Evolutionary conservation across 805 yeast genomes (phyloP).

Genomic region (Lipomyces yamanashiensis): DNA sequence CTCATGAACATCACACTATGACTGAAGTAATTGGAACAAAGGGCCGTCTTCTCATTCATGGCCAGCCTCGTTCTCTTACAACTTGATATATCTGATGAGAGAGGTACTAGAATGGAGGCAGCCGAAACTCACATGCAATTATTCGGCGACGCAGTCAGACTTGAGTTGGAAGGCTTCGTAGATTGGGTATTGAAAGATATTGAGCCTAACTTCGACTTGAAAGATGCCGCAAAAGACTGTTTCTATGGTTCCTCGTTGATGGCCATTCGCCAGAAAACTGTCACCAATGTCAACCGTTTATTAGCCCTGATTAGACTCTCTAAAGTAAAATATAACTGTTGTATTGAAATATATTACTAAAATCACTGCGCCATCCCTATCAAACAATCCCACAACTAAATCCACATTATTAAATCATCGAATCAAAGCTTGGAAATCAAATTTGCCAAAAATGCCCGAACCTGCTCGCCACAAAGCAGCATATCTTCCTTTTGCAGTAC

Average conservation of each 20-base stretch:
- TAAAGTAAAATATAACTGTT: not conserved
- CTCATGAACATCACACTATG: constrained; percentile 38
- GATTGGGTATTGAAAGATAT: constrained; percentile 32
- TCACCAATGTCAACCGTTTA: not conserved
- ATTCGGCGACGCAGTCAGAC: constrained; percentile 21
- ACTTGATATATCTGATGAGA: constrained; percentile 27
- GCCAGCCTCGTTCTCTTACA: constrained; percentile 28
- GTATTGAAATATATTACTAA: not conserved
- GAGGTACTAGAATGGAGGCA: constrained; percentile 31
- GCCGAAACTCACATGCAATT: constrained; percentile 27
- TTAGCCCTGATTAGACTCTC: too few relatives aligned
- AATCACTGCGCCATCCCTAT: not conserved
- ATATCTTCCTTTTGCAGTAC: constrained; percentile 13
- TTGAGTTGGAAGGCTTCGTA: constrained; percentile 30
- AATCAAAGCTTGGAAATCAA: constrained; percentile 14
- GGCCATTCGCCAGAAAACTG: not conserved
- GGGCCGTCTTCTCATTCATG: constrained; percentile 36
- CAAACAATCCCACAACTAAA: not conserved
- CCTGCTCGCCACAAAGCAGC: constrained; percentile 17
- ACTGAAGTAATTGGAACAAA: constrained; percentile 39
- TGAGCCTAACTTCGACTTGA: constrained; percentile 27
- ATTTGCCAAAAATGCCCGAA: constrained; percentile 16
- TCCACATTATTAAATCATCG: not conserved
- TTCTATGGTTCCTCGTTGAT: constrained; percentile 33
- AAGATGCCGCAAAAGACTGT: constrained; percentile 39